Percentiles rank a stretch among this genome's conserved stretches.
phyloP scores from a whole-genome alignment of 2,329 filamentous ascomycete genomes.

The Parasarocladium wereldwijsianum region DNA sequence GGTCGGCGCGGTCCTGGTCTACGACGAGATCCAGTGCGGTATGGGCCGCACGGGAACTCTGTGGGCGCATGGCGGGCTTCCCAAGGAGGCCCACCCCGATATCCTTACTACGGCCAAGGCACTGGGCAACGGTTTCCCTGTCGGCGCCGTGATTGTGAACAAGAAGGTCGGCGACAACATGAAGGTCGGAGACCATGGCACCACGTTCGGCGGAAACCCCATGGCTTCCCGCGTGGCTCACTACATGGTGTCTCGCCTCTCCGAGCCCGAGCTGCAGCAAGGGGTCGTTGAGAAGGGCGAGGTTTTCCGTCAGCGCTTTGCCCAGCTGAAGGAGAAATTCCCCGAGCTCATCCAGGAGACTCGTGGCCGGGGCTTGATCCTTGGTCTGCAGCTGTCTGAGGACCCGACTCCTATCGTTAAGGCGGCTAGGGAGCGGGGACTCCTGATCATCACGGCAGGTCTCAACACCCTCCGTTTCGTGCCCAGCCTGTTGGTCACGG shows the following conservation, averaged over 20 bases:
- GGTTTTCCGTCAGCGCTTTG: slow-evolving; percentile 32
- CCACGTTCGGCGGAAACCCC: slow-evolving; percentile 88
- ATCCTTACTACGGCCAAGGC: slow-evolving; percentile 92
- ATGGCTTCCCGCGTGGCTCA: slow-evolving; percentile 73
- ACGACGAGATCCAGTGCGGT: slow-evolving; percentile 96
- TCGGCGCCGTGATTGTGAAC: slow-evolving; percentile 51
- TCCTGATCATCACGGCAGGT: slow-evolving; percentile 85
- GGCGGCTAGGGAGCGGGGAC: slow-evolving; percentile 72
- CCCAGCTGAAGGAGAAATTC: slow-evolving; percentile 29
- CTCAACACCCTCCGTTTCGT: slow-evolving; percentile 88
- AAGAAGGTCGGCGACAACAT: slow-evolving; percentile 25
- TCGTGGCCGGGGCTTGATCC: slow-evolving; percentile 69
- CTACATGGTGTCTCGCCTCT: slow-evolving; percentile 66
- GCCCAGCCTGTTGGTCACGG: slow-evolving; percentile 67
- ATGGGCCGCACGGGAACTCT: slow-evolving; percentile 73
- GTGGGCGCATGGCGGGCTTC: slow-evolving; percentile 73
- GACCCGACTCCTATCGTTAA: slow-evolving; percentile 65
- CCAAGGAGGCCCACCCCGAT: slow-evolving; percentile 75
- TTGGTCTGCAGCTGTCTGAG: slow-evolving; percentile 69
- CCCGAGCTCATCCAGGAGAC: slow-evolving; percentile 65
- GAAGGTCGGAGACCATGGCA: slow-evolving; percentile 67
- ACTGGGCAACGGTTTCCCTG: slow-evolving; percentile 89
- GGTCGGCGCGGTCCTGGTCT: slow-evolving; percentile 79
- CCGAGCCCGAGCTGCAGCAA: slow-evolving; percentile 54
- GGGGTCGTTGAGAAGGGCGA: slow-evolving; percentile 52